Conservation (phyloP, 306 rosid species). For the Begonia masoniana region DNA sequence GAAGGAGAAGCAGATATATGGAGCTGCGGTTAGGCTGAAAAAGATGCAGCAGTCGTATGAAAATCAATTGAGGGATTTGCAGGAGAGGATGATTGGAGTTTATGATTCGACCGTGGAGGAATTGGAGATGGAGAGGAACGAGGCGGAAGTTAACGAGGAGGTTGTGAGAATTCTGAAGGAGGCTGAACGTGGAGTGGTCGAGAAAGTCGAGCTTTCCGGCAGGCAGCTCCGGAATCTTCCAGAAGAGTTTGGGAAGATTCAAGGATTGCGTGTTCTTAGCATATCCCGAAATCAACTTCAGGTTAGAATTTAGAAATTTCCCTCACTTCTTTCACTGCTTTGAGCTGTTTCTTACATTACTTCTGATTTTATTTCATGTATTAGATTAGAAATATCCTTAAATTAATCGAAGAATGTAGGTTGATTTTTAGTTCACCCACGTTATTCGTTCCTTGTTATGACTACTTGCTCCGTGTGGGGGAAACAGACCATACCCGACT, state of each 20-base stretch:
- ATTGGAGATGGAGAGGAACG: not conserved
- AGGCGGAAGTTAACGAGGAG: slow-evolving; percentile 26
- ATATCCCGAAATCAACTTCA: slow-evolving; percentile 49
- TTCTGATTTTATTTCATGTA: no score
- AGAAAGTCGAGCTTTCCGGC: slow-evolving; percentile 41
- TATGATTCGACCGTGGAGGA: slow-evolving; percentile 23
- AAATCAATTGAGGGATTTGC: slow-evolving; percentile 56
- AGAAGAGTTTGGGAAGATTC: slow-evolving; percentile 47
- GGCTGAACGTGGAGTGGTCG: slow-evolving; percentile 35
- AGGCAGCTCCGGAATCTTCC: slow-evolving; percentile 37
- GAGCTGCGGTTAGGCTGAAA: slow-evolving; percentile 40
- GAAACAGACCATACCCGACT: slow-evolving; percentile 60
- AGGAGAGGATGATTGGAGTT: slow-evolving; percentile 45
- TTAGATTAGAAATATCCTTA: no score
- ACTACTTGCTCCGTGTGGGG: not conserved
- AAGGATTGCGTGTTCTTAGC: slow-evolving; percentile 36
- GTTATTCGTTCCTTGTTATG: no score
- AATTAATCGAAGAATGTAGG: no score
- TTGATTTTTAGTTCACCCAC: no score
- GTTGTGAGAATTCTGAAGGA: slow-evolving; percentile 47
- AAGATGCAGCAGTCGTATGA: slow-evolving; percentile 62
- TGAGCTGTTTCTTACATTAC: no score
- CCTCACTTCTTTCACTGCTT: no score
- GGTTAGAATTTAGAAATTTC: slow-evolving; percentile 16
- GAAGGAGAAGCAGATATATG: slow-evolving; percentile 32